phyloP scores from a whole-genome alignment of 116 monocot genomes.

The Papilionanthe hybrid region DNA sequence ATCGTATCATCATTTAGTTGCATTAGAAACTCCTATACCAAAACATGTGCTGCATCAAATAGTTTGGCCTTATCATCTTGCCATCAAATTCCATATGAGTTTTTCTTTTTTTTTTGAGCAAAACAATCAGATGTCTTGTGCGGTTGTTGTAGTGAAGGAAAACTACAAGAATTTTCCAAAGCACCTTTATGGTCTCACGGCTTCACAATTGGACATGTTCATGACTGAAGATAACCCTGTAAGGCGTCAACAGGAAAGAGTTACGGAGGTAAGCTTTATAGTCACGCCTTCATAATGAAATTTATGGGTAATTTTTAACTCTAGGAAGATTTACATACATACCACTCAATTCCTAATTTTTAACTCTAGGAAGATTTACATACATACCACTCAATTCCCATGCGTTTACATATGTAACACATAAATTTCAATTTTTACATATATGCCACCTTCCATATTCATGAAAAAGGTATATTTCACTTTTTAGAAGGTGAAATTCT shows the following conservation, averaged over 20 bases:
- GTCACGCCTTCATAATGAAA: not conserved
- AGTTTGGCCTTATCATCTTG: not conserved
- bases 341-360: too few species aligned
- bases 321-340: too few species aligned
- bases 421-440: too few species aligned
- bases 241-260: slow-evolving; percentile 56
- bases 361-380: too few species aligned
- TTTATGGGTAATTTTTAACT: not conserved
- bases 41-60: not conserved
- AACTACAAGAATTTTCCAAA: slow-evolving; percentile 79
- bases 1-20: not conserved
- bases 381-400: too few species aligned
- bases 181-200: slow-evolving; percentile 61
- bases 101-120: not conserved
- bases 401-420: too few species aligned
- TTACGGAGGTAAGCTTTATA: slow-evolving; percentile 55
- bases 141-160: slow-evolving; percentile 52
- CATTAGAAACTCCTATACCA: not conserved
- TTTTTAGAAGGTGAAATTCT: too few species aligned
- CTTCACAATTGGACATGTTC: slow-evolving; percentile 95
- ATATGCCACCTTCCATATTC: too few species aligned
- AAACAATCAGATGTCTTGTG: not conserved
- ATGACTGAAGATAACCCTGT: slow-evolving; percentile 82
- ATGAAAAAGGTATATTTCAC: too few species aligned
- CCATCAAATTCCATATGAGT: not conserved